phyloP scores from a whole-genome alignment of 2,329 filamentous ascomycete species.

The Botrytis paeoniae region DNA sequence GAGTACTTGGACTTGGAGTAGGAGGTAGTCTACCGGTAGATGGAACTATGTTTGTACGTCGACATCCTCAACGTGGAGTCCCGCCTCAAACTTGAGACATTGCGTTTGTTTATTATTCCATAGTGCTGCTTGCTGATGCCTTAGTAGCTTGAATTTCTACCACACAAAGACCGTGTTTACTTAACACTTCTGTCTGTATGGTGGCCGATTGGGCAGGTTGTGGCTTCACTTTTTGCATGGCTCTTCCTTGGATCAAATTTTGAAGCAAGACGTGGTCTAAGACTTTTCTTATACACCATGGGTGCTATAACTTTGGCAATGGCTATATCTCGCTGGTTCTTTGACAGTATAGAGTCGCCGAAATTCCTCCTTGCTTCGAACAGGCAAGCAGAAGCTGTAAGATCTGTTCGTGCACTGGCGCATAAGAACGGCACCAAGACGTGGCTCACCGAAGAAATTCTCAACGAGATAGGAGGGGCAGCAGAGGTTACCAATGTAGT shows the following conservation, averaged over 20 bases:
- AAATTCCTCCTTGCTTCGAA: slow-evolving; percentile 78
- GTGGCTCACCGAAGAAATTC: slow-evolving; percentile 71
- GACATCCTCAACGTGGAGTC: background rate
- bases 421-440: slow-evolving; percentile 66
- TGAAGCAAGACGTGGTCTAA: slow-evolving; percentile 67
- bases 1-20: slow-evolving; percentile 63
- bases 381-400: slow-evolving; percentile 74
- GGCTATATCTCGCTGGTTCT: slow-evolving; percentile 75
- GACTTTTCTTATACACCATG: slow-evolving; percentile 68
- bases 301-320: slow-evolving; percentile 72
- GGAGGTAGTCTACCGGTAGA: slow-evolving; percentile 48
- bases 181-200: slow-evolving; percentile 79
- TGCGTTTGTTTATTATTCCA: background rate
- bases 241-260: slow-evolving; percentile 59
- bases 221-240: slow-evolving; percentile 71
- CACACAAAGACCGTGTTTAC: slow-evolving; percentile 68
- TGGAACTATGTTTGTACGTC: slow-evolving; percentile 16
- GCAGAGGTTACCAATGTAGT: slow-evolving; percentile 16
- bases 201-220: slow-evolving; percentile 81
- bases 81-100: background rate
- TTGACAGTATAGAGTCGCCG: slow-evolving; percentile 80
- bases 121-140: background rate
- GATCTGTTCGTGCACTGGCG: slow-evolving; percentile 75
- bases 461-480: slow-evolving; percentile 53
- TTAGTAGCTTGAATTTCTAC: slow-evolving; percentile 67